Conservation (phyloP, 176 grass and related monocot species). For the Thalia dealbata region DNA sequence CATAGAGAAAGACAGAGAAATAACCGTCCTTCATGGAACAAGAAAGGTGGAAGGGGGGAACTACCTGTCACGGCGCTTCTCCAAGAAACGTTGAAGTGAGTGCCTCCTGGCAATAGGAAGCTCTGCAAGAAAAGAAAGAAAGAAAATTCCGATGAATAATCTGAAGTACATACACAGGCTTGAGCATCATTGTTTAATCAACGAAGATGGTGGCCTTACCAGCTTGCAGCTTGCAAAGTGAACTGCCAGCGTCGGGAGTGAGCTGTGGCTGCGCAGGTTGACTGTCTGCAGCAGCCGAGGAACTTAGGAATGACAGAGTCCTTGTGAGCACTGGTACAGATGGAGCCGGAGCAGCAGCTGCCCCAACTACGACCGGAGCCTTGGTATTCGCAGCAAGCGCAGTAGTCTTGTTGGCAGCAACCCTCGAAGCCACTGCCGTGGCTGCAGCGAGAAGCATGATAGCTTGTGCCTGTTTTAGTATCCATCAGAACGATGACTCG, state of each 20-base stretch:
- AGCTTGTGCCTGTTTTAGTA: slow-evolving; percentile 60
- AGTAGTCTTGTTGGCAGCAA: slow-evolving; percentile 17
- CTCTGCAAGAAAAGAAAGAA: neutral
- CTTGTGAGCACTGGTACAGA: slow-evolving; percentile 52
- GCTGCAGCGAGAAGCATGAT: slow-evolving; percentile 95
- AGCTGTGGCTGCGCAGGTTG: slow-evolving; percentile 31
- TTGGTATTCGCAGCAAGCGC: slow-evolving; percentile 1
- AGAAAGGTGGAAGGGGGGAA: neutral
- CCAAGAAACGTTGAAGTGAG: slow-evolving; percentile 17
- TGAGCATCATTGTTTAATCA: neutral
- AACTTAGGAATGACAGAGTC: slow-evolving; percentile 77
- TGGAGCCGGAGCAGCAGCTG: neutral
- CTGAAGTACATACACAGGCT: neutral
- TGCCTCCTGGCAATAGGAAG: slow-evolving; percentile 5
- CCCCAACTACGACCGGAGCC: neutral
- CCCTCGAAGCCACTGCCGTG: slow-evolving; percentile 23
- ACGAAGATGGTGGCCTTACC: slow-evolving; percentile 24
- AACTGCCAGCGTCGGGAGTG: slow-evolving; percentile 26
- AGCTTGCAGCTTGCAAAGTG: slow-evolving; percentile 83
- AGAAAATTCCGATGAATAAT: neutral
- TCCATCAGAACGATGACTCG: neutral
- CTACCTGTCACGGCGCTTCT: slow-evolving; percentile 14
- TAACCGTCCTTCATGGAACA: neutral
- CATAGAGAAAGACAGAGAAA: neutral
- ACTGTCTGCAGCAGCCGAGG: slow-evolving; percentile 11